Base-by-base conservation (phyloP, 805 yeast genomes). In the Zygosaccharomyces kombuchaensis region DNA sequence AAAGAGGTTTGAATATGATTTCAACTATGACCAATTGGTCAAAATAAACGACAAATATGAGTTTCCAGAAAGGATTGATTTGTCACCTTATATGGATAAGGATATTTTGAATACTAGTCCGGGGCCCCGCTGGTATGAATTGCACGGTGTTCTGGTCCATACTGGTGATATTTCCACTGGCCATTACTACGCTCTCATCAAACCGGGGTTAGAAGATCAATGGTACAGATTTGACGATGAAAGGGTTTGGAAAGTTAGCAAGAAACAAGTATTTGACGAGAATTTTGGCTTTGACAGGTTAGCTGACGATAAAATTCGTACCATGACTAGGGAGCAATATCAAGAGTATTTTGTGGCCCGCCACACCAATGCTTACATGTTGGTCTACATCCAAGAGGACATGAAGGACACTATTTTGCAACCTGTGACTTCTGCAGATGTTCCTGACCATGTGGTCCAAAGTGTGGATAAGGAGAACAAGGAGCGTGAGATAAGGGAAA, bases 141-240 rank as follows among this genome's bases (percentile, higher is more conserved):
- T 93, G 21, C 96, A 91, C 65, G 96, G 98, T 9, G 99, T 93
- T 2, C 71, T 93, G 46, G 97, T 93, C 9, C 99, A 93, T 64
- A 84, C 89, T 34, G 99, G 99, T 48, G 96, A 91, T 59, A 83
- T 93, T 40, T 86, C 96, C 9, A 86, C 90, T 36, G 99, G 99
- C 16, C 99, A 93, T 62, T 93, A 93, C 66, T 93, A 93, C 60
- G 93, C 99, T 0, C 76, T 93, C 80, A 81, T 93, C 43, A 89
- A 82, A 63, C 98, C 98, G 1, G 75, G 75, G 21, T 69, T 75
- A 2, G 72, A 76, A 16, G 82, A 80, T 43, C 68, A 76, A 34
- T 93, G 99, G 99, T 83, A 77, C 63, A 75, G 91, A 59, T 93
- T 91, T 70, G 99, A 93, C 64, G 99, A 93, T 66, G 99, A 93